phyloP scores from a whole-genome alignment of 2,329 filamentous ascomycete species.

The Claviceps sp. region DNA sequence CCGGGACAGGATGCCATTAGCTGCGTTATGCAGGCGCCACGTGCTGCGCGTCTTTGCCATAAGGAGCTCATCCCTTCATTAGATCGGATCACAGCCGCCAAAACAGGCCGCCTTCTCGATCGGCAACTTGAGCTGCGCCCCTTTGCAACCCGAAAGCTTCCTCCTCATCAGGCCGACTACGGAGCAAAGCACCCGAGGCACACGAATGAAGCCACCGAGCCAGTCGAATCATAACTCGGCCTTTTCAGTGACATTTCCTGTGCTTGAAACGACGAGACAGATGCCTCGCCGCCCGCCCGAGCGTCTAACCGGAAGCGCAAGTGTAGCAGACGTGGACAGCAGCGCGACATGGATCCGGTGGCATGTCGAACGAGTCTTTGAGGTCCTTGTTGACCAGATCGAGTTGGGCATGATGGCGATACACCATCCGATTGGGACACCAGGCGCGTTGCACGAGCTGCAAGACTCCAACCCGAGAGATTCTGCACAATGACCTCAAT shows the following conservation, averaged over 20 bases:
- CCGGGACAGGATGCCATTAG: background rate
- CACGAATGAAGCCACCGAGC: too few relatives aligned
- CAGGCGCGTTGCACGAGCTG: conserved; percentile 1
- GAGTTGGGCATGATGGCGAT: background rate
- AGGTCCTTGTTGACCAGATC: background rate
- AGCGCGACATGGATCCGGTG: background rate
- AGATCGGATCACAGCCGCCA: conserved; percentile 1
- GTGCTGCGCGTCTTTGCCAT: conserved; percentile 2
- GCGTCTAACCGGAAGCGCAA: background rate
- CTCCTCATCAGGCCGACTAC: too few relatives aligned
- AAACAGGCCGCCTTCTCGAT: background rate
- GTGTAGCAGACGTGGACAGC: background rate
- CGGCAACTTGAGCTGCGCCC: background rate
- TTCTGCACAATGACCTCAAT: background rate
- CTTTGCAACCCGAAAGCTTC: background rate
- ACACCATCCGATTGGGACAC: background rate
- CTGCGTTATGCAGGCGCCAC: conserved; percentile 6
- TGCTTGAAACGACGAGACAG: background rate
- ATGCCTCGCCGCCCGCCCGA: background rate
- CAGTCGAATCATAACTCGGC: background rate
- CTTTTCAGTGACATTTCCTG: background rate
- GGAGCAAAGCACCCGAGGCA: too few relatives aligned
- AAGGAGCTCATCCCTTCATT: background rate
- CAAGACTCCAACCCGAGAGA: background rate
- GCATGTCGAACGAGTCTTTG: background rate